Conservation (phyloP, 2,329 filamentous ascomycete species). For the Nothophaeocryptopus gaeumannii region DNA sequence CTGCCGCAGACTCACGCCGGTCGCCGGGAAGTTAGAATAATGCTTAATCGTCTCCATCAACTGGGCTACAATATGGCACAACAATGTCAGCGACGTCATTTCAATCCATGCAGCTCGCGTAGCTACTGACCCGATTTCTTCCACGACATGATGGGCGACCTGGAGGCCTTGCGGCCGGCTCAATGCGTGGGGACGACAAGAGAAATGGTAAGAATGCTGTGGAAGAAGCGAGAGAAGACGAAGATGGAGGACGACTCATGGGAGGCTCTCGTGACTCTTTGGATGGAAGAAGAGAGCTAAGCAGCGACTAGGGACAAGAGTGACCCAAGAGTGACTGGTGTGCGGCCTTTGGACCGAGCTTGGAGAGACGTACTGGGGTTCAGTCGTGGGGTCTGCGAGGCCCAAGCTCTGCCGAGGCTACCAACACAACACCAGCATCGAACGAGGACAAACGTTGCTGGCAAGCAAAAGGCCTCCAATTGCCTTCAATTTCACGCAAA, state of each 20-base stretch:
- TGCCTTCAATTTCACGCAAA: no score
- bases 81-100: slow-evolving; percentile 17
- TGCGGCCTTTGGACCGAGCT: no score
- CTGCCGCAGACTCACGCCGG: slow-evolving; percentile 91
- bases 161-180: slow-evolving; percentile 17
- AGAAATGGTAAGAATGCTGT: slow-evolving; percentile 1
- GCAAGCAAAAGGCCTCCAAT: no score
- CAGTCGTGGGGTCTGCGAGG: no score
- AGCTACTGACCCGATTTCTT: slow-evolving; percentile 29
- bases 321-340: no score
- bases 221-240: background rate
- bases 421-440: background rate
- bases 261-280: no score
- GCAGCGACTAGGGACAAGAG: no score
- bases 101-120: background rate
- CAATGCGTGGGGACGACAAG: slow-evolving; percentile 15
- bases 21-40: slow-evolving; percentile 80
- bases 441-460: no score
- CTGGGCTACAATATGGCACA: slow-evolving; percentile 20
- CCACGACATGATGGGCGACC: slow-evolving; percentile 32
- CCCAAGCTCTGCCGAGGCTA: slow-evolving; percentile 2
- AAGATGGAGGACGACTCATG: slow-evolving; percentile 1
- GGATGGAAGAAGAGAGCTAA: no score
- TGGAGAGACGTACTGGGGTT: no score
- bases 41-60: slow-evolving; percentile 35